phyloP scores from a whole-genome alignment of 768 basidiomycete genomes.

The Asterophora parasitica region DNA sequence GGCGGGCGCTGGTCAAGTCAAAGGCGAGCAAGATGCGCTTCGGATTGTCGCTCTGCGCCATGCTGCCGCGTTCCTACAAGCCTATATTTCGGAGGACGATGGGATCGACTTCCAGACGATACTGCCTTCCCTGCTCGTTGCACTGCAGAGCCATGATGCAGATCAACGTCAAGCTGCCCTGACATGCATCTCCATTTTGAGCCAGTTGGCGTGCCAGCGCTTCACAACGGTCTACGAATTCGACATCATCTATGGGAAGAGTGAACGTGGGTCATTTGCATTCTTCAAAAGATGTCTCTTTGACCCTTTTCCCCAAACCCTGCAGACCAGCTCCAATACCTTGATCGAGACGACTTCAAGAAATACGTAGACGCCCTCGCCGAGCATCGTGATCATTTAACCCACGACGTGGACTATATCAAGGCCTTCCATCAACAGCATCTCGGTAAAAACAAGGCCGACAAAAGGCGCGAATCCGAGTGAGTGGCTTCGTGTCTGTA shows the following conservation, averaged over 20 bases:
- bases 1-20: slow-evolving; percentile 27
- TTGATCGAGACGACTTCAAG: slow-evolving; percentile 59
- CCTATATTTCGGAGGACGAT: slow-evolving; percentile 50
- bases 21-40: slow-evolving; percentile 26
- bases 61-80: slow-evolving; percentile 74
- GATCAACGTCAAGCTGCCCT: slow-evolving; percentile 47
- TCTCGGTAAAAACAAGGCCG: slow-evolving; percentile 40
- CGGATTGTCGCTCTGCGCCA: slow-evolving; percentile 65
- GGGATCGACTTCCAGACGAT: slow-evolving; percentile 78
- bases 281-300: not conserved
- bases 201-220: slow-evolving; percentile 35
- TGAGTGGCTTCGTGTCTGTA: slow-evolving; percentile 27
- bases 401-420: slow-evolving; percentile 56
- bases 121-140: slow-evolving; percentile 62
- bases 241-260: slow-evolving; percentile 66
- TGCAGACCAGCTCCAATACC: slow-evolving; percentile 55
- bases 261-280: slow-evolving; percentile 40
- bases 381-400: slow-evolving; percentile 48
- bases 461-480: slow-evolving; percentile 52
- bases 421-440: slow-evolving; percentile 57
- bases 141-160: slow-evolving; percentile 42
- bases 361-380: slow-evolving; percentile 52
- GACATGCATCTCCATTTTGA: slow-evolving; percentile 49
- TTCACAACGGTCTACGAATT: slow-evolving; percentile 62
- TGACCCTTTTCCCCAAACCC: slow-evolving; percentile 3